Conservation (phyloP, 805 yeast species). For the Hanseniaspora meyeri region DNA sequence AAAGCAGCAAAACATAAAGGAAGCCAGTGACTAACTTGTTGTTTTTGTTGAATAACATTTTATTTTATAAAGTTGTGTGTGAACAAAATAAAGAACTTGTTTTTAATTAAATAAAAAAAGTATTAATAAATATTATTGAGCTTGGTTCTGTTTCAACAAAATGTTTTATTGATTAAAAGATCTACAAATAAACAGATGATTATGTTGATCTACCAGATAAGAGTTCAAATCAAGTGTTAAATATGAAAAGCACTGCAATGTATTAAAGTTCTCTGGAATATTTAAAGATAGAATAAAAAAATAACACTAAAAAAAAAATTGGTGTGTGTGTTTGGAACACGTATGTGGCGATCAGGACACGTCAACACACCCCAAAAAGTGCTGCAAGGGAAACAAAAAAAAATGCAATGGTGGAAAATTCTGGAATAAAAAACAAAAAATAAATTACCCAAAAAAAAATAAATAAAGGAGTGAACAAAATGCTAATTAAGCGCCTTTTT, state of each 20-base stretch:
- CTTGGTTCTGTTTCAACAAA: background rate
- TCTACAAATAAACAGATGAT: too few relatives aligned
- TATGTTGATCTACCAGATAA: too few relatives aligned
- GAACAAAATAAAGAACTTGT: background rate
- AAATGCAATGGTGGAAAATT: conserved; percentile 1
- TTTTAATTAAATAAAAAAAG: background rate
- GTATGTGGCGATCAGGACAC: background rate
- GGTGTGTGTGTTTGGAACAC: background rate
- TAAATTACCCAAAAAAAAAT: too few relatives aligned
- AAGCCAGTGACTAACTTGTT: conserved; percentile 5
- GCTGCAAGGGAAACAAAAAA: too few relatives aligned
- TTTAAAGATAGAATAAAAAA: background rate
- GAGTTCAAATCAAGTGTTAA: too few relatives aligned
- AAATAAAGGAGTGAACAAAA: background rate
- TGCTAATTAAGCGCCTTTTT: background rate
- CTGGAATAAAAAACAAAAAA: background rate
- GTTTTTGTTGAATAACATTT: conserved; percentile 7
- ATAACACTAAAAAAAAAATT: background rate
- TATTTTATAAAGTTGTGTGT: background rate
- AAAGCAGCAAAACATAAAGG: conserved; percentile 4
- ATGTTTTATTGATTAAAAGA: too few relatives aligned
- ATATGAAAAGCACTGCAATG: too few relatives aligned
- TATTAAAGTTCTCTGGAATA: too few relatives aligned
- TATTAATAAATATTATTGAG: background rate
- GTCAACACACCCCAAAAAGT: background rate